These are phyloP conservation scores for Hortiboletus campestris DNA, from an alignment of 768 basidiomycete species.

Conservation along the genomic window DNA sequence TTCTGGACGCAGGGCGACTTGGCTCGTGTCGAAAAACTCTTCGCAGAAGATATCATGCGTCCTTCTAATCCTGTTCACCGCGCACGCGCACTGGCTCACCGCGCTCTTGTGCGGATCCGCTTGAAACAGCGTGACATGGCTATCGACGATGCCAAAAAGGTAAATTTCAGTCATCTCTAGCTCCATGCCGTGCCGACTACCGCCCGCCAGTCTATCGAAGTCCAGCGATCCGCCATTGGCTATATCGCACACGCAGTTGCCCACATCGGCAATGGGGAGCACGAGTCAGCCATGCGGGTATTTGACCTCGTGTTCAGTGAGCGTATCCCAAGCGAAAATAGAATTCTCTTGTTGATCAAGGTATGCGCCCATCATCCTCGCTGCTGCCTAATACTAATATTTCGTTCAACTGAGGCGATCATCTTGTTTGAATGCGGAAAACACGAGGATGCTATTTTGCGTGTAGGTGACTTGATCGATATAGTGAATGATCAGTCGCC, in stretches of 20 bases:
- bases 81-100: constrained; percentile 3
- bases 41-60: background rate
- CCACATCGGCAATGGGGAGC: too few species aligned
- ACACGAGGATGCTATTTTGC: background rate
- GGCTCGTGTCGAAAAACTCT: background rate
- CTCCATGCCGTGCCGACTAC: background rate
- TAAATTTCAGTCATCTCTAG: background rate
- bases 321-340: background rate
- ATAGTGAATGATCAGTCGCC: background rate
- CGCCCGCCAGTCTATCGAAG: background rate
- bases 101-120: background rate
- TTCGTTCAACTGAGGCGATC: background rate
- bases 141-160: constrained; percentile 7
- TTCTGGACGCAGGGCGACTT: background rate
- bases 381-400: background rate
- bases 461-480: background rate
- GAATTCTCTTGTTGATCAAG: constrained; percentile 10
- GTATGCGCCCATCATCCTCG: background rate
- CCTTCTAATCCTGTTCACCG: background rate
- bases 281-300: too few species aligned
- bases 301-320: constrained; percentile 6
- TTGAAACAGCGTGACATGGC: background rate
- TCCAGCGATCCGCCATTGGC: background rate
- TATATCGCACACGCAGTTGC: too few species aligned
- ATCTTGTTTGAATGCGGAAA: background rate